Evolutionary conservation across 2,329 filamentous ascomycete species (phyloP), one percentile per base, ranked within the genome.

Genomic region (Botryotinia calthae): DNA sequence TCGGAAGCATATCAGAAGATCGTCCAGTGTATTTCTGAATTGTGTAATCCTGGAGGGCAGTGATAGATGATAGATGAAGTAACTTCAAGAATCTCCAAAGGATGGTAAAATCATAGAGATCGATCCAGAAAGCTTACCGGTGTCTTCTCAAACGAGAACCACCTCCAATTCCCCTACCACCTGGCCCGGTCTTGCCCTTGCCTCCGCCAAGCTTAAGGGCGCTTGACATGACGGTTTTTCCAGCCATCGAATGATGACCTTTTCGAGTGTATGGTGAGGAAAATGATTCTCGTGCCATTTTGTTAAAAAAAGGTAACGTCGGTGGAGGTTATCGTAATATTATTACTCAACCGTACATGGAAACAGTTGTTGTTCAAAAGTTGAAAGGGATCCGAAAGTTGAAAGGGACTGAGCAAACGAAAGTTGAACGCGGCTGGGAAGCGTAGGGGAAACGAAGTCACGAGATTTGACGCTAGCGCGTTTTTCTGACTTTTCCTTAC

Each of bases 111-210:
- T 10, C 12, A 16, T 20, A n/a, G 22, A 25, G 42, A 71, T 31
- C 16, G 31, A n/a, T 56, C 16, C 5, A 40, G 2, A n/a, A 34
- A 46, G 14, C 63, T 28, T 28, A 74, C 74, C 34, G 67, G 73
- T 73, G 65, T 44, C 73, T 65, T 74, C 72, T 72, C 8, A 71
- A 71, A 18, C 73, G 65, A 46, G 73, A 72, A 7, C 34, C 31
- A 7, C 48, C 65, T 31, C 72, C 70, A 2, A 73, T 42, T 2
- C 76, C 77, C 14, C 74, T 20, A 2, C 72, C 73, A n/a, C 62
- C 46, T 3, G 40, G 16, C 0, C 74, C 74, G 14, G 14, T 56
- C n/a, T 75, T 76, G 4, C 76, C 77, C 34, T 73, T 59, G 2
- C 76, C 76, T 34, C 28, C 42, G 16, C 34, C 40, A 64, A n/a